A percentile compares a stretch with the other conserved stretches of the same genome.
Conservation (phyloP, 2,329 filamentous ascomycete genomes). For the Fusarium veterinarium region DNA sequence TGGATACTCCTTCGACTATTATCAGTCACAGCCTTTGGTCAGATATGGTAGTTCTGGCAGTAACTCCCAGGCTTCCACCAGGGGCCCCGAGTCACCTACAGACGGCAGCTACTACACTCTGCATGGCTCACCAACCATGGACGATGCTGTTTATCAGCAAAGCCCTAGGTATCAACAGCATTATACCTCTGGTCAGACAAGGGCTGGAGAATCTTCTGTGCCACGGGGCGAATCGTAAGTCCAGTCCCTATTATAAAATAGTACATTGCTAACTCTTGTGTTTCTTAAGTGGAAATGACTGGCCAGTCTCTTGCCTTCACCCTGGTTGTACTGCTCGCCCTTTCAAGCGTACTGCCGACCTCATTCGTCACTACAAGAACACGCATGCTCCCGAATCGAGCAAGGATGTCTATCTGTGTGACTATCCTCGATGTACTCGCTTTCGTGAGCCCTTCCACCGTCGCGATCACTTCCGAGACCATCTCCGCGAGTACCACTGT, state of each 20-base stretch:
- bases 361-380: slow-evolving; percentile 64
- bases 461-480: slow-evolving; percentile 68
- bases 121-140: slow-evolving; percentile 21
- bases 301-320: slow-evolving; percentile 53
- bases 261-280: slow-evolving; percentile 9
- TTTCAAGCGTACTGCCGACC: slow-evolving; percentile 66
- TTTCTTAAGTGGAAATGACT: slow-evolving; percentile 44
- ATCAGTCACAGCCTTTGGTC: slow-evolving; percentile 44
- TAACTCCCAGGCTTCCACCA: slow-evolving; percentile 43
- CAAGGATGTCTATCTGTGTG: slow-evolving; percentile 61
- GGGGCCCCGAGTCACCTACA: slow-evolving; percentile 44
- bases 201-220: background rate
- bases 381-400: slow-evolving; percentile 57
- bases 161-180: slow-evolving; percentile 19
- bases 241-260: background rate
- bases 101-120: slow-evolving; percentile 31
- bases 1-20: slow-evolving; percentile 29
- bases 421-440: slow-evolving; percentile 63
- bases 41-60: slow-evolving; percentile 48
- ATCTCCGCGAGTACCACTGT: slow-evolving; percentile 65
- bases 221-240: slow-evolving; percentile 33
- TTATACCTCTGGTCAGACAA: slow-evolving; percentile 5
- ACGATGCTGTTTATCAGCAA: slow-evolving; percentile 28
- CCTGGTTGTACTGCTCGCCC: slow-evolving; percentile 57
- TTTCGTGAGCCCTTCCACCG: slow-evolving; percentile 61